Evolutionary conservation across 176 grass and related monocot genomes (phyloP).

Genomic region (Lolium multiflorum): DNA sequence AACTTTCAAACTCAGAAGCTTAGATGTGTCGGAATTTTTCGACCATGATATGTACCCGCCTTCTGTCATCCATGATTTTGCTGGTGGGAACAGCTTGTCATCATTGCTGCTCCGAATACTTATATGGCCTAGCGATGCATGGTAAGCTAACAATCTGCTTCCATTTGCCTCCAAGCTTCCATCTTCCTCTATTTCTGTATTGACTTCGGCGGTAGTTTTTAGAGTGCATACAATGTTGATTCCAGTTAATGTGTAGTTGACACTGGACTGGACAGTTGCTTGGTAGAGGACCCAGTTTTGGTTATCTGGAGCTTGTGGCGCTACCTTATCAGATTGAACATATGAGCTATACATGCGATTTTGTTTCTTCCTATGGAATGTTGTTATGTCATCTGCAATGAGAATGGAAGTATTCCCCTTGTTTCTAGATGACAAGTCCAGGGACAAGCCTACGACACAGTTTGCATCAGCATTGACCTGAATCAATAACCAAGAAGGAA

Average conservation of each 20-base stretch:
- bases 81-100: constrained; percentile 51
- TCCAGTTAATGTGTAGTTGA: constrained; percentile 52
- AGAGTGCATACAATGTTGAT: constrained; percentile 62
- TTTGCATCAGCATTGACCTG: constrained; percentile 64
- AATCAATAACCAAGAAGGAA: constrained; percentile 28
- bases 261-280: constrained; percentile 53
- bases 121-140: constrained; percentile 68
- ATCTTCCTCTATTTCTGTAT: constrained; percentile 17
- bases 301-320: constrained; percentile 18
- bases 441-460: constrained; percentile 61
- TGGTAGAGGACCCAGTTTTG: constrained; percentile 58
- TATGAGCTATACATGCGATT: constrained; percentile 48
- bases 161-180: constrained; percentile 17
- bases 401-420: constrained; percentile 54
- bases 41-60: constrained; percentile 56
- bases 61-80: constrained; percentile 60
- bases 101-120: constrained; percentile 49
- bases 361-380: constrained; percentile 48
- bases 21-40: constrained; percentile 29
- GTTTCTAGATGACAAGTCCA: constrained; percentile 63
- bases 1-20: constrained; percentile 67
- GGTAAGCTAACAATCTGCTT: constrained; percentile 35
- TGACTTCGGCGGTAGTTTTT: constrained; percentile 43
- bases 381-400: constrained; percentile 57
- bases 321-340: constrained; percentile 56